phyloP scores from a whole-genome alignment of 495 filamentous ascomycete genomes.

The Thermothielavioides terrestris region DNA sequence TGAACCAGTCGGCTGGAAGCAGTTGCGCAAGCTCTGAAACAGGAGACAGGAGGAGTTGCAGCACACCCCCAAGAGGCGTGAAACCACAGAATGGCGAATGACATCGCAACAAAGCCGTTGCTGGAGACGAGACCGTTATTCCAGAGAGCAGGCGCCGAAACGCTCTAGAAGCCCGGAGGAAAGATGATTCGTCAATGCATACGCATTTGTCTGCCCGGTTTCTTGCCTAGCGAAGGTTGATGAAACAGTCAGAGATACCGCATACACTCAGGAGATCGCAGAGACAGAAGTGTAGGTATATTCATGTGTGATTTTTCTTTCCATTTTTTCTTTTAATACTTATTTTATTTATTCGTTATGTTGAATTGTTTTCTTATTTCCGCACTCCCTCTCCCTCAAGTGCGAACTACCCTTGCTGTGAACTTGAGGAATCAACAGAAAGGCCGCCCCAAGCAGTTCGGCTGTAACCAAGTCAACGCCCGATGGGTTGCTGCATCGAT shows the following conservation, averaged over 20 bases:
- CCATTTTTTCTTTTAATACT: too few species aligned
- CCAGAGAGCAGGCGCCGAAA: slow-evolving; percentile 8
- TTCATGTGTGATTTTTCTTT: too few species aligned
- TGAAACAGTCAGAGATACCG: background rate
- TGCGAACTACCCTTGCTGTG: too few species aligned
- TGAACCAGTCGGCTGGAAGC: slow-evolving; percentile 13
- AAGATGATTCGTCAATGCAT: slow-evolving; percentile 1
- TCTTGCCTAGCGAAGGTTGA: background rate
- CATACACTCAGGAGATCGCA: background rate
- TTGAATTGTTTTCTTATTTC: too few species aligned
- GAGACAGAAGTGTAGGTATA: too few species aligned
- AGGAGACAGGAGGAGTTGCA: slow-evolving; percentile 15
- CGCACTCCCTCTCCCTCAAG: too few species aligned
- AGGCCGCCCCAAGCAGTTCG: too few species aligned
- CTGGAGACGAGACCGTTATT: background rate
- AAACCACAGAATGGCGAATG: background rate
- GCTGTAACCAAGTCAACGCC: too few species aligned
- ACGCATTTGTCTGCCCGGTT: background rate
- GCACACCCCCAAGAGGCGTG: too few species aligned
- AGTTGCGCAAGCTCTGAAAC: slow-evolving; percentile 24
- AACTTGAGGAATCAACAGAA: too few species aligned
- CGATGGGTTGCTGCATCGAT: slow-evolving; percentile 19
- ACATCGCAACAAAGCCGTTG: background rate
- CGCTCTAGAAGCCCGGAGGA: slow-evolving; percentile 8
- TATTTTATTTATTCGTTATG: too few species aligned